Conservation (phyloP, 106 monocot genomes). For the Triglochin maritima region DNA sequence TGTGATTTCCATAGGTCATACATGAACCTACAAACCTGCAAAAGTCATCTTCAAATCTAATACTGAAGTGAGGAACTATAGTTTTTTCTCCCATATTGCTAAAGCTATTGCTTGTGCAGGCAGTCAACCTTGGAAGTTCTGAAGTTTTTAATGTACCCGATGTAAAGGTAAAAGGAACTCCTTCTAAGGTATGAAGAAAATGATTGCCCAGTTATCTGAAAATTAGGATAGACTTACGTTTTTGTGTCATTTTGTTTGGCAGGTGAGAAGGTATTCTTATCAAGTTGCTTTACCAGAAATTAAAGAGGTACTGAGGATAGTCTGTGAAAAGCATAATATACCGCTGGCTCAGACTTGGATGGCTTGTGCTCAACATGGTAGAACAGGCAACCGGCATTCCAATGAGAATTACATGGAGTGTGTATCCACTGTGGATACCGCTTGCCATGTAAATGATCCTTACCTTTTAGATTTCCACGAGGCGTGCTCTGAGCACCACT, state of each 20-base stretch:
- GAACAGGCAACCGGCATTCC: conserved; percentile 44
- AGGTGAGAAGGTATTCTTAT: conserved; percentile 46
- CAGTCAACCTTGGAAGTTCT: conserved; percentile 61
- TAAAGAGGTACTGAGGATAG: conserved; percentile 31
- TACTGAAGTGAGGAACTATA: no score
- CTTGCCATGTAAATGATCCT: conserved; percentile 48
- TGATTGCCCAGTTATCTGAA: neutral
- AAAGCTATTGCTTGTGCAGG: conserved; percentile 30
- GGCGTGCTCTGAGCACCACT: conserved; percentile 88
- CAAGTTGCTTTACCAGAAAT: conserved; percentile 52
- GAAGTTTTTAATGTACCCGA: conserved; percentile 25
- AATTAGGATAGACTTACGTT: neutral
- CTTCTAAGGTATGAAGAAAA: no score
- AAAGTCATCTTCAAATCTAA: no score
- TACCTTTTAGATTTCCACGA: conserved; percentile 43
- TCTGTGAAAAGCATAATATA: conserved; percentile 39
- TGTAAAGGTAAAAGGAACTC: conserved; percentile 28
- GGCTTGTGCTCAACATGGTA: conserved; percentile 54
- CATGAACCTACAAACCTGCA: no score
- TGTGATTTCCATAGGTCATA: no score
- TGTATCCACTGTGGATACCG: conserved; percentile 62
- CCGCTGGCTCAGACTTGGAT: conserved; percentile 96
- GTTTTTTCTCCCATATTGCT: neutral
- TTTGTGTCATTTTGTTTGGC: neutral
- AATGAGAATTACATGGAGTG: conserved; percentile 48